Base-by-base conservation (phyloP, 352 stramenopile genomes). In the Poterioochromonas sp. region DNA sequence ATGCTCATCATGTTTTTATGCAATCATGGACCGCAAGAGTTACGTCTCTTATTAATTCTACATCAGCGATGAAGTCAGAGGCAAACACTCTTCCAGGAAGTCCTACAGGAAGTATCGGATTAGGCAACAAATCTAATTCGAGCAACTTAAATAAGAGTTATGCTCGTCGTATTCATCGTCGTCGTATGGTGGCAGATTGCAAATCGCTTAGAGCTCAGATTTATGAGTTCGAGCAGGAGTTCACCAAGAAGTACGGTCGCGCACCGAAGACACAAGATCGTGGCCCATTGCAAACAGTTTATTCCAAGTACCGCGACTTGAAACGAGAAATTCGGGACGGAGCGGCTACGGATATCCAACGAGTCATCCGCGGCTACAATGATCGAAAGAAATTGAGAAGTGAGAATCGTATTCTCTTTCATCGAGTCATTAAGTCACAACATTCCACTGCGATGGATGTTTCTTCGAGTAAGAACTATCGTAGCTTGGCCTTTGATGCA, bases 141-240 rank as follows among this genome's bases (percentile, higher is more conserved):
- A 15, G 15, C 47, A 58, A 58, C 15, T 58, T 26, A 26, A 58
- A 15, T 15, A 58, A 26, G 47, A 47, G 34, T 15, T 35, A 44
- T 3, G n/a, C 34, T 2, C 11, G 32, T 26, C 62, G 62, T 29
- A 43, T 8, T 2, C 5, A 71, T 12, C 62, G 62, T 29, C 11
- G 62, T 35, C 39, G 41, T n/a, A 71, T 71, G 62, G 62, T 71
- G 1, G 15, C 62, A 26, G 62, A 71, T 47, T 71, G 62, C 32
- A 71, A 71, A 71, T 5, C 15, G 8, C 32, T 71, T 5, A 11
- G 62, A 32, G 15, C 62, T 32, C 62, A 71, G 62, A 43, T 71
- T 44, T 29, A 44, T n/a, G 62, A 71, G 8, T 71, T 71, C 41
- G 62, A 71, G 26, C 62, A 71, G 41, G 62, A 41, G 15, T 71